Base-by-base conservation (phyloP, 2,329 filamentous ascomycete species). In the Colletotrichum sp. region DNA sequence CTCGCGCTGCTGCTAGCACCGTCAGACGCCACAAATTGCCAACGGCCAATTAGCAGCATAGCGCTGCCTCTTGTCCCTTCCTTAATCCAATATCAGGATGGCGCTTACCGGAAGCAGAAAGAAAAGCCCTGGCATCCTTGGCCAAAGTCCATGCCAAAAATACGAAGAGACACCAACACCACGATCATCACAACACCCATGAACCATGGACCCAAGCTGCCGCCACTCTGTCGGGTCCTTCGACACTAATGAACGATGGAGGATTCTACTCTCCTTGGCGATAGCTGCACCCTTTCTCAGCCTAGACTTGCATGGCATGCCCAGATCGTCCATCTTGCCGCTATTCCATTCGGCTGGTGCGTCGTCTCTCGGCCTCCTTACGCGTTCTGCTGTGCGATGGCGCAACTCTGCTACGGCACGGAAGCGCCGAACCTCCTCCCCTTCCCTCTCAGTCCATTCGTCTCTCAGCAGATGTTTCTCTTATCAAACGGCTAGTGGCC, bases 291-390 rank as follows among this genome's bases (percentile, higher is more conserved):
- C 18, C 26, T 28, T 36, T 24, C 24, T 62, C 62, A 36, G 72
- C 69, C 39, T 36, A 72, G 69, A 24, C 69, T 30, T 75, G 63
- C 63, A 57, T 63, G 57, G 36, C 44, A 30, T 67, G 69, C 69
- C 72, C 44, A 76, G 70, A 69, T 74, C 70, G 44, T 44, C 74
- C 65, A 66, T 69, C 59, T 60, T 30, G 36, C 49, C 68, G 62
- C 72, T 75, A 75, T 66, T 13, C 26, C 30, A 36, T 59, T 32
- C 34, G 39, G 70, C 66, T 59, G 66, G 59, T 67, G 68, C 68
- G 49, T 62, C 62, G 44, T 71, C 36, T 64, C 70, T 71, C 39
- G 69, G 59, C 69, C 39, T 71, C 16, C 57, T 70, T 55, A 63
- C 39, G 59, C 69, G 62, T 55, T 34, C 69, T 39, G 63, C 55